A percentile compares a stretch with the other conserved stretches of the same genome.
Conservation (phyloP, 2,329 filamentous ascomycete species). For the Beauveria sp. region DNA sequence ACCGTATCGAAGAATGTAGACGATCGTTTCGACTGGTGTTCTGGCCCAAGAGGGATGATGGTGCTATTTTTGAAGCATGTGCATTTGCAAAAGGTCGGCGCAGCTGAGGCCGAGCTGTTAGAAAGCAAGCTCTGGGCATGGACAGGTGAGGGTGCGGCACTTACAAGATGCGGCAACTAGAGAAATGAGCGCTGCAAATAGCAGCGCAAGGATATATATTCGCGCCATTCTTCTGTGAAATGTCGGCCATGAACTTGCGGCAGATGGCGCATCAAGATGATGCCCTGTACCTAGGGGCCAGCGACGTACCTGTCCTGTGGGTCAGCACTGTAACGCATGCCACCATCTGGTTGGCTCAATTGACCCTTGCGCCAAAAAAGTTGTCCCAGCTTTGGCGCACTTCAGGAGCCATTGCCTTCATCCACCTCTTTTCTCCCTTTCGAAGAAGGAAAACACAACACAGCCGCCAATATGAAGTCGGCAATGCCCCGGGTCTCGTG, state of each 20-base stretch:
- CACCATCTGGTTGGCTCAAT: conserved; percentile 9
- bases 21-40: conserved; percentile 24
- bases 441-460: not conserved
- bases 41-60: conserved; percentile 53
- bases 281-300: not conserved
- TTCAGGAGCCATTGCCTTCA: conserved; percentile 2
- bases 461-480: conserved; percentile 11
- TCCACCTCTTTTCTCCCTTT: not conserved
- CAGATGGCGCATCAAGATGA: not conserved
- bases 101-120: conserved; percentile 33
- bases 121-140: conserved; percentile 10
- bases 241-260: not conserved
- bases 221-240: conserved; percentile 28
- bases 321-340: not conserved
- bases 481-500: conserved; percentile 36
- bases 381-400: not conserved
- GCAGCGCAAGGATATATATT: conserved; percentile 27
- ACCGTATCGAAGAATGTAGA: conserved; percentile 12
- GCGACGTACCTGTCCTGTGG: not conserved
- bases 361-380: conserved; percentile 8
- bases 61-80: conserved; percentile 64
- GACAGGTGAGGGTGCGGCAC: conserved; percentile 12
- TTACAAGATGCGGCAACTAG: conserved; percentile 36
- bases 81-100: conserved; percentile 62
- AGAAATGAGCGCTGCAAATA: conserved; percentile 28